Evolutionary conservation across 495 filamentous ascomycete species (phyloP).

Genomic region (Podospora sp.): DNA sequence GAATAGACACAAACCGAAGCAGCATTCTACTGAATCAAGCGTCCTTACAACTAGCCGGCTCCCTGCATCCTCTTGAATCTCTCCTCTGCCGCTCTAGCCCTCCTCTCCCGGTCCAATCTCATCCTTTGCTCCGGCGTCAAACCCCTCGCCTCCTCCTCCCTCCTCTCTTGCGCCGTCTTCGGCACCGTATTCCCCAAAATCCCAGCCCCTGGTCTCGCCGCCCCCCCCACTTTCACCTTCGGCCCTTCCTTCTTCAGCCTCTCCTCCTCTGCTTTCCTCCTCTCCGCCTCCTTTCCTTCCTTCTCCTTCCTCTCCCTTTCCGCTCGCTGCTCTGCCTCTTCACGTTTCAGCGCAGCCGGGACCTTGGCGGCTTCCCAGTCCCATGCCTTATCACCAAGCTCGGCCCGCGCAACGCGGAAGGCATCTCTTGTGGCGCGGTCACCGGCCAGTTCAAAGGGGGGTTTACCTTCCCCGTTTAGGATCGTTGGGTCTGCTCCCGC

Average conservation of each 20-base stretch:
- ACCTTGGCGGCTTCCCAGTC: slow-evolving; percentile 78
- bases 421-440: slow-evolving; percentile 86
- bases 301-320: slow-evolving; percentile 62
- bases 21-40: background rate
- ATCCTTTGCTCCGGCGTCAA: slow-evolving; percentile 82
- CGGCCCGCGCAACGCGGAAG: slow-evolving; percentile 82
- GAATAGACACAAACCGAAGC: no score
- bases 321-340: slow-evolving; percentile 68
- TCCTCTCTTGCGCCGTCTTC: slow-evolving; percentile 72
- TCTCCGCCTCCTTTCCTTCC: slow-evolving; percentile 64
- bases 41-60: background rate
- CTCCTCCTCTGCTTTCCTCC: slow-evolving; percentile 67
- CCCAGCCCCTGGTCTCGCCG: slow-evolving; percentile 38
- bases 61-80: slow-evolving; percentile 68
- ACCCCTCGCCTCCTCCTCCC: slow-evolving; percentile 80
- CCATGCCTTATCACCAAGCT: slow-evolving; percentile 76
- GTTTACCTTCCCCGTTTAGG: slow-evolving; percentile 68
- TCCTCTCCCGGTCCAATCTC: slow-evolving; percentile 77
- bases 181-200: slow-evolving; percentile 54
- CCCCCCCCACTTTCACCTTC: slow-evolving; percentile 36
- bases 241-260: slow-evolving; percentile 57
- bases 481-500: slow-evolving; percentile 72
- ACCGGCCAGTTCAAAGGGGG: slow-evolving; percentile 83
- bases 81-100: slow-evolving; percentile 86
- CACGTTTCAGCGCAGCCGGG: slow-evolving; percentile 65